Percentiles rank a stretch among this genome's conserved stretches.
Evolutionary conservation across 768 basidiomycete genomes (phyloP).

Genomic region (Suillus ampliporus): DNA sequence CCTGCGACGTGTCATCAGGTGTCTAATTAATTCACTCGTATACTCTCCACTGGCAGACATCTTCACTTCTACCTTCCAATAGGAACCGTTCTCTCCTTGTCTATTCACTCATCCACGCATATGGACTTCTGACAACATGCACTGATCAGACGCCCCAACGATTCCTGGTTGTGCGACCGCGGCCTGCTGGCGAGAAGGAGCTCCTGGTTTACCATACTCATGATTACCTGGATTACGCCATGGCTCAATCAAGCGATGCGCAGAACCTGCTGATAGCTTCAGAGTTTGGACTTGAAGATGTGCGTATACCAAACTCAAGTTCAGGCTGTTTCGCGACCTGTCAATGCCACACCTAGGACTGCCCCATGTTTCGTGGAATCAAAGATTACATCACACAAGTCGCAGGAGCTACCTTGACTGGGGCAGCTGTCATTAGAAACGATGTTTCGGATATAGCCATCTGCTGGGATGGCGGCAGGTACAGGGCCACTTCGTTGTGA

Average conservation of each 20-base stretch:
- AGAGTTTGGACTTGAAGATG: conserved; percentile 68
- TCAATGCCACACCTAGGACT: conserved; percentile 61
- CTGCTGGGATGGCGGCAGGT: conserved; percentile 93
- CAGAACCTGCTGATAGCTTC: conserved; percentile 23
- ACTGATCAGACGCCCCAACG: conserved; percentile 26
- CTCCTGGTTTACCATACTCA: conserved; percentile 71
- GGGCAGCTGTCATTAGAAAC: conserved; percentile 62
- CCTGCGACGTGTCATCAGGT: background rate
- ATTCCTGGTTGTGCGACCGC: conserved; percentile 56
- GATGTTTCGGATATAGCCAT: conserved; percentile 65
- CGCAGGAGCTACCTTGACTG: conserved; percentile 81
- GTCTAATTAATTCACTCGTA: conserved; percentile 4
- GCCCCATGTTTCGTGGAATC: conserved; percentile 76
- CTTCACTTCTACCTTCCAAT: conserved; percentile 73
- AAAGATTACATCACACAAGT: conserved; percentile 71
- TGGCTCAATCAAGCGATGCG: conserved; percentile 41
- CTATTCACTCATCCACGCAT: conserved; percentile 62
- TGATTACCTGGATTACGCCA: conserved; percentile 70
- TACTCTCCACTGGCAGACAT: conserved; percentile 36
- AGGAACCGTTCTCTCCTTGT: conserved; percentile 66
- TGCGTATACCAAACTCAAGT: conserved; percentile 30
- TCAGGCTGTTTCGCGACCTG: background rate
- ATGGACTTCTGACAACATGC: conserved; percentile 51
- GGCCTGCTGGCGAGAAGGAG: conserved; percentile 58
- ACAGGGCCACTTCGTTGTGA: conserved; percentile 12